phyloP scores from a whole-genome alignment of 345 rosid species.

The Lepidium sativum region DNA sequence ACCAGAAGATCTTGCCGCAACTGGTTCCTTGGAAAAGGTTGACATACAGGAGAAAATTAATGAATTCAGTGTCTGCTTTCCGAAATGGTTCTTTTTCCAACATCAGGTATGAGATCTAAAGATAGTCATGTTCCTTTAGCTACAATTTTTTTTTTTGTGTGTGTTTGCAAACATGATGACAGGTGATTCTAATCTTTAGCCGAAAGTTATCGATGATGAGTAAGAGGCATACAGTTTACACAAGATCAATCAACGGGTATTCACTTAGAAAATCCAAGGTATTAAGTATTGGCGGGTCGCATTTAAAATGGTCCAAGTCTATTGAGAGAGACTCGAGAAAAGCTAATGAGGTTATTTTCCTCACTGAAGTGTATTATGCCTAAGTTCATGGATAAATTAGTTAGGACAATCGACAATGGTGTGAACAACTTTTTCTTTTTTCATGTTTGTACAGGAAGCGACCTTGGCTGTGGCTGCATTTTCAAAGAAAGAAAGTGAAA shows the following conservation, averaged over 20 bases:
- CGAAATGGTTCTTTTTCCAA: slow-evolving; percentile 41
- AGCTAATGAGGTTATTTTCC: slow-evolving; percentile 71
- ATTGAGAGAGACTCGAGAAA: slow-evolving; percentile 72
- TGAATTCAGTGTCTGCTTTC: slow-evolving; percentile 32
- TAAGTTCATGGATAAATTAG: neutral
- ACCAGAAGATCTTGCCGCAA: slow-evolving; percentile 52
- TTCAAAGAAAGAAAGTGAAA: slow-evolving; percentile 62
- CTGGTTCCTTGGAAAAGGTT: slow-evolving; percentile 90
- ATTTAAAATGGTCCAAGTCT: slow-evolving; percentile 94
- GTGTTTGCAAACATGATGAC: slow-evolving; percentile 16
- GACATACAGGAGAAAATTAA: slow-evolving; percentile 48
- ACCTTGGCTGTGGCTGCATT: slow-evolving; percentile 81
- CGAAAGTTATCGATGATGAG: slow-evolving; percentile 57
- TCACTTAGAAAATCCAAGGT: slow-evolving; percentile 89
- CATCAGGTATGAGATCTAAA: slow-evolving; percentile 43
- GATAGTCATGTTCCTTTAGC: slow-evolving; percentile 22
- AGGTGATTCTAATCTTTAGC: slow-evolving; percentile 33
- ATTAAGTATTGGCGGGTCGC: slow-evolving; percentile 76
- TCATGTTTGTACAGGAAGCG: slow-evolving; percentile 55
- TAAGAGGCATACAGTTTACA: slow-evolving; percentile 72
- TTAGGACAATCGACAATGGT: neutral
- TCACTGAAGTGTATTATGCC: neutral
- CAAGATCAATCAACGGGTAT: slow-evolving; percentile 75
- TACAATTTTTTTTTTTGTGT: slow-evolving; percentile 12
- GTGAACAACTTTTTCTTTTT: neutral